Evolutionary conservation across 129 eudicot genomes (phyloP), one percentile per base, ranked within the genome.

Genomic region (Heracleum sosnowskyi): DNA sequence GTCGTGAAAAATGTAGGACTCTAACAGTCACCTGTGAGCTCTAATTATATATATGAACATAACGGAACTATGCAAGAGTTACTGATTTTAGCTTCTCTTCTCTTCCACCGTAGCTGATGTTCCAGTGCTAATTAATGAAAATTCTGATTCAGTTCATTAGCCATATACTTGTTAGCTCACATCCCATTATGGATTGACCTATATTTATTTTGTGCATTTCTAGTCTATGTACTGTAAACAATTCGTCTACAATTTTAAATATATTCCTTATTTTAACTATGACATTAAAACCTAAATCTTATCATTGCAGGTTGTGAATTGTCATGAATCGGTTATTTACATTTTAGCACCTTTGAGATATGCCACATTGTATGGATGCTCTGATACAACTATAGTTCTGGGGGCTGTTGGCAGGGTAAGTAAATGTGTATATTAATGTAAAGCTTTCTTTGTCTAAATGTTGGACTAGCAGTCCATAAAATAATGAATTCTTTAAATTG

Each of bases 401-500:
- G 99, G 99, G 34, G 97, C 99, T 75, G 96, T 95, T 80, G 99
- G 99, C 87, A 95, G 90, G 97, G 99, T 94, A 90, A 55, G 79
- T 35, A 82, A 29, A 40, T n/a, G 18, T 29, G 26, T 33, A 41
- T 47, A 68, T 68, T 20, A 12, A 45, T 11, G 12, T 42, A 74
- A 68, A 18, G 29, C 55, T 36, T 68, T 64, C n/a, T 72, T 74
- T 13, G 68, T 71, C 24, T 47, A 41, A 26, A 11, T 37, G 44
- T 40, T 73, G 42, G 26, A 24, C 47, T 57, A 78, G 24, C 72
- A 66, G 40, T 66, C 2, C 72, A 66, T 15, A 20, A 66, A n/a
- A 29, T 29, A 57, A n/a, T 57, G 0, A 57, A 7, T 57, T 57
- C 4, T 2, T 57, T n/a, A 57, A 9, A 57, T 57, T 8, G 31